Conservation (phyloP, 257 asterid species). For the Rauvolfia tetraphylla region DNA sequence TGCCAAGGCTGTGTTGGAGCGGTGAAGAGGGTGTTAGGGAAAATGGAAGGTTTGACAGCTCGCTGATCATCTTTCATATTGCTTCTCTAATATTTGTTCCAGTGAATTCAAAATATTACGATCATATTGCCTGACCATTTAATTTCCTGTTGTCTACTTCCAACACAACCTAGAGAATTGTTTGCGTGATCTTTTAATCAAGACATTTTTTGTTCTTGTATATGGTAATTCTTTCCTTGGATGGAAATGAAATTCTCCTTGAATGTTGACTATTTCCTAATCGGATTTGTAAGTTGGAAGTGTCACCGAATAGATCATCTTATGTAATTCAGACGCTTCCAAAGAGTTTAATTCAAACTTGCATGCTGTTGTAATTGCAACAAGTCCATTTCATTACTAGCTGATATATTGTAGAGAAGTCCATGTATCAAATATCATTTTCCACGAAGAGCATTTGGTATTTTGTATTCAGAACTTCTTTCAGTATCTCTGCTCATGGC, state of each 20-base stretch:
- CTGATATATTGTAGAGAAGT: neutral
- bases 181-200: neutral
- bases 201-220: neutral
- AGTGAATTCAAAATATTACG: too few relatives aligned
- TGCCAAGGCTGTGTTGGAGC: constrained; percentile 95
- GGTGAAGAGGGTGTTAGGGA: constrained; percentile 78
- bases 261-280: neutral
- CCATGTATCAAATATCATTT: neutral
- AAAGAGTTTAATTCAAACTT: neutral
- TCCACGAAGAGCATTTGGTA: neutral
- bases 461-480: neutral
- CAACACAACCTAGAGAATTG: neutral
- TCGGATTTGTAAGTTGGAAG: neutral
- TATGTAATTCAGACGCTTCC: neutral
- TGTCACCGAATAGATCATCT: neutral
- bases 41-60: constrained; percentile 65
- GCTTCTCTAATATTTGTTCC: neutral
- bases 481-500: neutral
- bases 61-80: neutral
- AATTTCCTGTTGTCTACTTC: neutral
- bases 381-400: too few relatives aligned
- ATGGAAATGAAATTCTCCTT: neutral
- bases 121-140: neutral
- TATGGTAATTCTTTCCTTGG: neutral
- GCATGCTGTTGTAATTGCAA: neutral